Percentiles rank a stretch among this genome's conserved stretches.
Conservation (phyloP, 306 rosid genomes). For the Elaeagnus macrophylla region DNA sequence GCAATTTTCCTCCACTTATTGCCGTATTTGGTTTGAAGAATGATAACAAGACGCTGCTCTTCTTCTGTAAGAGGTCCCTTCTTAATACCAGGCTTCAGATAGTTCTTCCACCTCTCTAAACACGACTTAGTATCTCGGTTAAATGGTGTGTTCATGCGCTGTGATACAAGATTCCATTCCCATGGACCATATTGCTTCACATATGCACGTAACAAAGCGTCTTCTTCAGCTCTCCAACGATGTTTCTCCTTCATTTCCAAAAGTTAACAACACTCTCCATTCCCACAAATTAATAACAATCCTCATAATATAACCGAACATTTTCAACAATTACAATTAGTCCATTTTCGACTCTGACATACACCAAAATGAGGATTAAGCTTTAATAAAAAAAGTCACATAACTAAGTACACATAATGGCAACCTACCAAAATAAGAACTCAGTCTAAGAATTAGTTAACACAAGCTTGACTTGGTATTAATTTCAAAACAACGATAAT, state of each 20-base stretch:
- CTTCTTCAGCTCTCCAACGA: slow-evolving; percentile 79
- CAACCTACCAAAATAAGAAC: too few relatives aligned
- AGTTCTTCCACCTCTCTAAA: slow-evolving; percentile 86
- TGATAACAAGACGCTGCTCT: slow-evolving; percentile 69
- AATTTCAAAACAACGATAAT: too few relatives aligned
- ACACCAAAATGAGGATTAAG: too few relatives aligned
- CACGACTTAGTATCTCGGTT: slow-evolving; percentile 76
- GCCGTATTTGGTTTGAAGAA: slow-evolving; percentile 69
- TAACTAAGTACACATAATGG: too few relatives aligned
- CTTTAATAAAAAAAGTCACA: too few relatives aligned
- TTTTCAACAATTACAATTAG: slow-evolving; percentile 16
- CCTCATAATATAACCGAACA: slow-evolving; percentile 61
- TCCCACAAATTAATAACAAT: slow-evolving; percentile 30
- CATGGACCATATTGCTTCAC: slow-evolving; percentile 82
- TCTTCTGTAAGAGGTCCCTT: slow-evolving; percentile 77
- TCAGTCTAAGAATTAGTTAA: too few relatives aligned
- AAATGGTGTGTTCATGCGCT: slow-evolving; percentile 68
- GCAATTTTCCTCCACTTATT: slow-evolving; percentile 88
- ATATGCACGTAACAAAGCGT: slow-evolving; percentile 63
- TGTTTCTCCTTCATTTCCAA: slow-evolving; percentile 85
- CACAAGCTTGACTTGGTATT: too few relatives aligned
- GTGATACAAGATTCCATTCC: slow-evolving; percentile 90
- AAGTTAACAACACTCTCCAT: slow-evolving; percentile 35
- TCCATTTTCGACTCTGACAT: too few relatives aligned
- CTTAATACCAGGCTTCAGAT: slow-evolving; percentile 76